Conservation (phyloP, 2,329 filamentous ascomycete species). For the Venturia carpophila region DNA sequence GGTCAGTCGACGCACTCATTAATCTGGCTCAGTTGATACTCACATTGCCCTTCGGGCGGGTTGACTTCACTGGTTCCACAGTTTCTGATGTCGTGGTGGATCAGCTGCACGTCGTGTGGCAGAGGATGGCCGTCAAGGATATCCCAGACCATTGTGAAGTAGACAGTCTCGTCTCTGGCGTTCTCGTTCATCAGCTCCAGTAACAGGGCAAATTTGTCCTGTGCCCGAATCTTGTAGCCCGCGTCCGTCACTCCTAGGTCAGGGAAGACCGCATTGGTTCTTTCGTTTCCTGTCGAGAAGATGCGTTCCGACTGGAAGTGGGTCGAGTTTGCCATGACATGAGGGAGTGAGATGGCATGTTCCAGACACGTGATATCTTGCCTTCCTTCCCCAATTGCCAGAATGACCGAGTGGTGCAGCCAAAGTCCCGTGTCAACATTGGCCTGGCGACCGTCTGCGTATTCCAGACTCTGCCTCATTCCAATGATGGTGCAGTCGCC, state of each 20-base stretch:
- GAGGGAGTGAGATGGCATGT: background rate
- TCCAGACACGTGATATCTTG: constrained; percentile 5
- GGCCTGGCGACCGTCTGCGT: constrained; percentile 8
- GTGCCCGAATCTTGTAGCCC: constrained; percentile 9
- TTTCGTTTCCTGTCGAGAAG: constrained; percentile 18
- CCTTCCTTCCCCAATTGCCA: constrained; percentile 13
- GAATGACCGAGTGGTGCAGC: constrained; percentile 17
- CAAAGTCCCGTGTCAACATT: constrained; percentile 16
- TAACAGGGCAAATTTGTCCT: constrained; percentile 9
- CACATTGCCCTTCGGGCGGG: constrained; percentile 6
- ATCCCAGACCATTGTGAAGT: constrained; percentile 19
- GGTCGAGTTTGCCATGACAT: background rate
- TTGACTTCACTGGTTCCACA: constrained; percentile 19
- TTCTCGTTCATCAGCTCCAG: constrained; percentile 19
- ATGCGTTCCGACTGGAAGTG: constrained; percentile 9
- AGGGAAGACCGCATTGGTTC: constrained; percentile 1
- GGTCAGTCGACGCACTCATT: background rate
- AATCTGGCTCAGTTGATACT: background rate
- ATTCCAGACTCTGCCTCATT: constrained; percentile 15
- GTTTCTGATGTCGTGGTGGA: constrained; percentile 17
- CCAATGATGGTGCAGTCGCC: constrained; percentile 16
- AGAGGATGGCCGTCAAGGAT: constrained; percentile 13
- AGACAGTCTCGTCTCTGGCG: constrained; percentile 15
- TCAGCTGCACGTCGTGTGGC: constrained; percentile 9
- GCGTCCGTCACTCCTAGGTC: constrained; percentile 13